phyloP scores from a whole-genome alignment of 176 grass and related monocot species.

The Bromus sterilis region DNA sequence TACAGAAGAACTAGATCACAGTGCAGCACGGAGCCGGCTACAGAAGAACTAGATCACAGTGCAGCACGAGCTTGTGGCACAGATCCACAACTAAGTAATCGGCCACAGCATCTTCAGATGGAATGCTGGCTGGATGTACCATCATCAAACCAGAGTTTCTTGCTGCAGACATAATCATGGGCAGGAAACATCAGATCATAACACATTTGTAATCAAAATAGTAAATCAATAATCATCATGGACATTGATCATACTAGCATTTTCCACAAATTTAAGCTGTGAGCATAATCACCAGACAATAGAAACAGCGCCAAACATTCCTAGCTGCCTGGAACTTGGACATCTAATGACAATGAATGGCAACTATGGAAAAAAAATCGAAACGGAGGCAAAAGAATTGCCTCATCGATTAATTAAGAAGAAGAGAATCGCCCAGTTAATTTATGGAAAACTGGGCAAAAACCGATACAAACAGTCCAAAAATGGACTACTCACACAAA shows the following conservation, averaged over 20 bases:
- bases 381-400: too few species aligned
- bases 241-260: not conserved
- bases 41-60: not conserved
- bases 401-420: too few species aligned
- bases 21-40: not conserved
- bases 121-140: not conserved
- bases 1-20: not conserved
- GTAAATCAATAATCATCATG: not conserved
- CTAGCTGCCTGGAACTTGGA: not conserved
- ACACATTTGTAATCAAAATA: not conserved
- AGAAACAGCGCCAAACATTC: not conserved
- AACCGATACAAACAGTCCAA: too few species aligned
- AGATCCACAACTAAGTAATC: too few species aligned
- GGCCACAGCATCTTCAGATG: slow-evolving; percentile 14
- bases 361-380: not conserved
- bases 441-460: too few species aligned
- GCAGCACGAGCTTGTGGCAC: too few species aligned
- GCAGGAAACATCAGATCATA: not conserved
- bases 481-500: too few species aligned
- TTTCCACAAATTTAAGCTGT: not conserved
- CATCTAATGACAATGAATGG: not conserved
- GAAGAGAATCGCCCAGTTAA: too few species aligned
- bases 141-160: slow-evolving; percentile 21
- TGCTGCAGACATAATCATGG: slow-evolving; percentile 12
- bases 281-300: not conserved